phyloP scores from a whole-genome alignment of 2,329 filamentous ascomycete genomes.

The Pyricularia sp. region DNA sequence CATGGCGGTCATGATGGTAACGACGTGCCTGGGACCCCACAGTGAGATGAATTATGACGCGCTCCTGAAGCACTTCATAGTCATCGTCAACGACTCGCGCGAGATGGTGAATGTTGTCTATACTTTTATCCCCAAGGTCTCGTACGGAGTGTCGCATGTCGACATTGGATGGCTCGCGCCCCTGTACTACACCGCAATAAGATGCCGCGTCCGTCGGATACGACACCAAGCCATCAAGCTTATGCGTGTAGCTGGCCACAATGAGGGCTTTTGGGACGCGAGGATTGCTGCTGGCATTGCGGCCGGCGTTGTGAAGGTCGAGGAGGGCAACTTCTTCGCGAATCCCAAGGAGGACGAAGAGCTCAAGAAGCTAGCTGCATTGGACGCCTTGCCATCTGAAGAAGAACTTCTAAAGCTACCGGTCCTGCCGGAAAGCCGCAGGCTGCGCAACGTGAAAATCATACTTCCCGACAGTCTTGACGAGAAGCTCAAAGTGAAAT shows the following conservation, averaged over 20 bases:
- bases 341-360: neutral
- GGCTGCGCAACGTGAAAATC: neutral
- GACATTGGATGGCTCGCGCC: constrained; percentile 31
- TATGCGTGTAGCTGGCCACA: constrained; percentile 16
- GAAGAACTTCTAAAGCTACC: neutral
- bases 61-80: neutral
- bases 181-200: constrained; percentile 30
- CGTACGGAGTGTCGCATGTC: constrained; percentile 14
- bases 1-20: neutral
- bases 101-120: neutral
- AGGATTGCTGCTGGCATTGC: constrained; percentile 17
- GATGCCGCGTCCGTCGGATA: constrained; percentile 29
- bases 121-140: neutral
- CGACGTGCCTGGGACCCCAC: constrained; percentile 4
- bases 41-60: constrained; percentile 13
- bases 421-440: neutral
- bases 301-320: constrained; percentile 9
- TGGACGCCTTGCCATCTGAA: neutral
- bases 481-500: neutral
- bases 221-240: constrained; percentile 24
- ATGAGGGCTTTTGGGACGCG: constrained; percentile 29
- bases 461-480: neutral
- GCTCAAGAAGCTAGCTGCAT: neutral
- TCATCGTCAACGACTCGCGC: neutral
- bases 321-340: neutral